Conservation (phyloP, 805 yeast genomes). For the Ogataea trehalophila region DNA sequence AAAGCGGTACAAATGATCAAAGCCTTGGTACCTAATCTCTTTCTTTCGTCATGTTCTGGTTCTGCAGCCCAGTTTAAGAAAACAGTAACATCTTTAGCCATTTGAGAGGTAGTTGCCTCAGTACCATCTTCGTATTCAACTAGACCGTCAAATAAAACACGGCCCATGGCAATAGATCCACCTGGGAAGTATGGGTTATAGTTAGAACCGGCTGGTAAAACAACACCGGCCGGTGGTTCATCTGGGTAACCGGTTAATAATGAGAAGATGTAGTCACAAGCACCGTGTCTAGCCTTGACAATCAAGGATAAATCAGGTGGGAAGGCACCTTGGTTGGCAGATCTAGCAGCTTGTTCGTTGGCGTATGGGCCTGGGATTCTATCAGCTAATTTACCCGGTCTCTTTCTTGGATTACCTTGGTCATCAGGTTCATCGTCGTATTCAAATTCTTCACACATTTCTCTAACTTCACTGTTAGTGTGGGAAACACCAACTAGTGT, state of each 20-base stretch:
- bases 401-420: conserved; percentile 95
- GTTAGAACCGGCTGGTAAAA: conserved; percentile 88
- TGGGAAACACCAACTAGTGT: conserved; percentile 95
- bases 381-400: conserved; percentile 97
- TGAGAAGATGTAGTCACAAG: conserved; percentile 89
- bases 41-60: conserved; percentile 98
- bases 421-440: conserved; percentile 96
- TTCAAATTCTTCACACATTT: conserved; percentile 92
- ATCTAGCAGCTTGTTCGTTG: conserved; percentile 99
- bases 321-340: conserved; percentile 98
- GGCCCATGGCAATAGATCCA: conserved; percentile 98
- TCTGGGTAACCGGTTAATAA: conserved; percentile 98
- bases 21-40: conserved; percentile 94
- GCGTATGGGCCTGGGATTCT: conserved; percentile 92
- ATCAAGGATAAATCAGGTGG: conserved; percentile 97
- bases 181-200: conserved; percentile 99
- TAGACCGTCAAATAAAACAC: conserved; percentile 94
- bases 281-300: conserved; percentile 99
- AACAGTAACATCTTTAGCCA: conserved; percentile 97
- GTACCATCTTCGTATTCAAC: conserved; percentile 99
- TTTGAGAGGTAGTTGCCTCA: conserved; percentile 96
- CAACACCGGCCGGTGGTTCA: conserved; percentile 97
- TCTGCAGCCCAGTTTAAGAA: conserved; percentile 98
- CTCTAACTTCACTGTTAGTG: conserved; percentile 83
- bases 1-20: conserved; percentile 71